A percentile compares a stretch with the other conserved stretches of the same genome.
phyloP scores from a whole-genome alignment of 1,284 basidiomycete genomes.

The Lentinus polychrous region DNA sequence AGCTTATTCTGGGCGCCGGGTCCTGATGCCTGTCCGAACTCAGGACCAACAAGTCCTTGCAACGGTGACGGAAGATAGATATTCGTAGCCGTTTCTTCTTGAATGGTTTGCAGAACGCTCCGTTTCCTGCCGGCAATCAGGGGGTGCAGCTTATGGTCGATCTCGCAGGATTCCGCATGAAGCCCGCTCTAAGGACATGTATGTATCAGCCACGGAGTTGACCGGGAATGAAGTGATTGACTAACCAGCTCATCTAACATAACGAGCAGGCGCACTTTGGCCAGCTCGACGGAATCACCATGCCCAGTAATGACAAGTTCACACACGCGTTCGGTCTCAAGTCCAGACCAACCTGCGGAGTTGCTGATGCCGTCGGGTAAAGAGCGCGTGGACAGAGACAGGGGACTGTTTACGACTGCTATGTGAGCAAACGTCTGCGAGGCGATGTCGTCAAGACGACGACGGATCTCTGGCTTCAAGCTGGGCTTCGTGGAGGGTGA shows the following conservation, averaged over 20 bases:
- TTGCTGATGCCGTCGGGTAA: slow-evolving; percentile 71
- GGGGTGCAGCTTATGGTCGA: slow-evolving; percentile 92
- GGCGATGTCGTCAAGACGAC: slow-evolving; percentile 88
- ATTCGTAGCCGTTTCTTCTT: slow-evolving; percentile 96
- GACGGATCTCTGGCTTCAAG: slow-evolving; percentile 83
- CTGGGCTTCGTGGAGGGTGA: slow-evolving; percentile 74
- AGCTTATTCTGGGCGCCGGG: slow-evolving; percentile 17
- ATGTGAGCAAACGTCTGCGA: slow-evolving; percentile 84
- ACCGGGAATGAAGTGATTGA: slow-evolving; percentile 13
- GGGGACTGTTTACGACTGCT: slow-evolving; percentile 78
- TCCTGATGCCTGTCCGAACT: slow-evolving; percentile 28
- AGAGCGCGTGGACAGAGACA: slow-evolving; percentile 62
- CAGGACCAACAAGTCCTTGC: slow-evolving; percentile 76
- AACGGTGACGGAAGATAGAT: slow-evolving; percentile 92
- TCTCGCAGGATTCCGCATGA: slow-evolving; percentile 86
- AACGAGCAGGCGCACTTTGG: slow-evolving; percentile 84
- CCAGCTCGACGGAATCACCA: slow-evolving; percentile 86
- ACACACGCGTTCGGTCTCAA: slow-evolving; percentile 91
- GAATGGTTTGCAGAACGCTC: slow-evolving; percentile 82
- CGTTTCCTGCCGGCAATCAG: slow-evolving; percentile 92
- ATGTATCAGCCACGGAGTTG: not conserved
- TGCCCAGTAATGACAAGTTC: slow-evolving; percentile 87
- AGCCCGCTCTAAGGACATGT: slow-evolving; percentile 61
- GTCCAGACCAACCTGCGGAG: slow-evolving; percentile 74
- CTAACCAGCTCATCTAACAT: slow-evolving; percentile 91